Evolutionary conservation across 225 moss, liverwort and hornwort genomes (phyloP).

Genomic region (Bryoerythrophyllum caledonicum): DNA sequence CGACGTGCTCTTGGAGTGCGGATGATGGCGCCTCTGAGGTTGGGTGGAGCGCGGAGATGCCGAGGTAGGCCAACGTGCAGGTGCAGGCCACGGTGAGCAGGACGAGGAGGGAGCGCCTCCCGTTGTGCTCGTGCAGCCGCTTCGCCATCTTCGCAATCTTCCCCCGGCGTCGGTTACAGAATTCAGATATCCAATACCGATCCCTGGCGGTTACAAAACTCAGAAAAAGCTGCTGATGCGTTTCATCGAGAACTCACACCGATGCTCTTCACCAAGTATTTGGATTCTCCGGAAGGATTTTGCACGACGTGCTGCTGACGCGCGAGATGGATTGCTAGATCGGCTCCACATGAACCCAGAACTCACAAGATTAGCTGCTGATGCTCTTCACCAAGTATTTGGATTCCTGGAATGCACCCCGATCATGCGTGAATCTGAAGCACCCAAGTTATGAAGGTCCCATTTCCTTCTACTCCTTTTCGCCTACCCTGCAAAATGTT

Average conservation of each 20-base stretch:
- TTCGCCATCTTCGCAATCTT: slow-evolving; percentile 43
- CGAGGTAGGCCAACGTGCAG: slow-evolving; percentile 28
- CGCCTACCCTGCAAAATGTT: slow-evolving; percentile 19
- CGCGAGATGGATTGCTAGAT: no score
- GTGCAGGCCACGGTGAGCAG: slow-evolving; percentile 29
- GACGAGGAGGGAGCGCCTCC: slow-evolving; percentile 24
- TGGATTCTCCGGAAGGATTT: neutral
- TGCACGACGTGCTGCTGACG: no score
- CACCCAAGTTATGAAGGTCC: slow-evolving; percentile 1
- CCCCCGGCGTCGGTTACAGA: neutral
- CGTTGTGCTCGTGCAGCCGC: slow-evolving; percentile 28
- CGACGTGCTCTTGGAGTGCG: neutral
- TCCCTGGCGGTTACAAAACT: slow-evolving; percentile 16
- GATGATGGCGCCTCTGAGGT: slow-evolving; percentile 1
- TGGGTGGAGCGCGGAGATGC: slow-evolving; percentile 31
- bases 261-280: neutral
- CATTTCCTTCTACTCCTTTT: neutral
- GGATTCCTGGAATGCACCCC: neutral
- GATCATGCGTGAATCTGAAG: neutral
- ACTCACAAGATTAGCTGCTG: neutral
- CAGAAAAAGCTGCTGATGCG: neutral
- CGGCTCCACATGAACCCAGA: slow-evolving; percentile 6
- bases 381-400: neutral
- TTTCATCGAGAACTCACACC: neutral
- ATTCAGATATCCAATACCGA: no score